Evolutionary conservation across 2,329 filamentous ascomycete genomes (phyloP), one percentile per base, ranked within the genome.

Genomic region (Colletotrichum graminicola): DNA sequence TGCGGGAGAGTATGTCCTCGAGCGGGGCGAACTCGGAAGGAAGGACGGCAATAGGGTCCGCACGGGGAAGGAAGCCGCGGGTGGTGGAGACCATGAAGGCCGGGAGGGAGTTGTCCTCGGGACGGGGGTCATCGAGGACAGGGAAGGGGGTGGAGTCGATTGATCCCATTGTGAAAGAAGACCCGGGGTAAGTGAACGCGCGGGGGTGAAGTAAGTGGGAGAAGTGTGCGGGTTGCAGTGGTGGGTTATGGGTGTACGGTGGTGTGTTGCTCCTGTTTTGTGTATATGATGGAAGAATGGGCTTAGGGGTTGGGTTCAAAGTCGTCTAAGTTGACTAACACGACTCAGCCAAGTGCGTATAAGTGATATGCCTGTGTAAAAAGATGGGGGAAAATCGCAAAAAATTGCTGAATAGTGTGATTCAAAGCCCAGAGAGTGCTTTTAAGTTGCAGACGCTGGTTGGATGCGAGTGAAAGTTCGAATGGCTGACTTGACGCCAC

Each of bases 71-170:
- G 80, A 94, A 95, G 62, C 93, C 93, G 69, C 92, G 86, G 5
- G 89, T 88, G 29, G 90, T 93, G 55, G 92, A 94, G 49, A 94
- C 92, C 89, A 94, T 93, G 84, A 95, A 95, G 76, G 92, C 89
- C 7, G 91, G 91, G 36, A 93, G 84, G 54, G 89, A 87, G 66
- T 78, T 87, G 80, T 93, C 90, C 71, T 90, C 80, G 1, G 90
- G 89, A 78, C 82, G 85, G 70, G 89, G 87, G 82, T 92, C 91
- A 67, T 85, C 82, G 54, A 93, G 85, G 81, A 93, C 88, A 66
- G 85, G 82, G 79, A 93, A 93, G 69, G 79, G 77, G 47, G 75
- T 70, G 73, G 77, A 76, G 52, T 76, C 75, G 66, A 84, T 75
- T 71, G 83, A 84, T 34, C 83, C 83, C 84, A 86, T 85, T 70